Evolutionary conservation across 1,284 basidiomycete species (phyloP).

Genomic region (Apiotrichum akiyoshidainum): DNA sequence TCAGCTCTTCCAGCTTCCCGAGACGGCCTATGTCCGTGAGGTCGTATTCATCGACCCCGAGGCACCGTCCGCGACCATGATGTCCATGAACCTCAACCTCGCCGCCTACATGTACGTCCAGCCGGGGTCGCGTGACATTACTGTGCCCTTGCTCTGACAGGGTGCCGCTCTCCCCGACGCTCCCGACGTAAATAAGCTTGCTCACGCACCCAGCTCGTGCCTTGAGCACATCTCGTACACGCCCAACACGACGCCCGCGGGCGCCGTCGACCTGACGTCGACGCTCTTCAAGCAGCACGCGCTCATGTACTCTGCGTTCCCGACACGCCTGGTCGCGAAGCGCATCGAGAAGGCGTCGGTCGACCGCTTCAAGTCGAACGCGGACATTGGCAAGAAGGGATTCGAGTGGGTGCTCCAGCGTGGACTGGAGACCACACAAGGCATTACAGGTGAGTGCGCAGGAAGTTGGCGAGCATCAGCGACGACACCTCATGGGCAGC

Average conservation of each 20-base stretch:
- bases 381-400: constrained; percentile 74
- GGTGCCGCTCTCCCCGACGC: too few relatives aligned
- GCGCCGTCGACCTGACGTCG: constrained; percentile 10
- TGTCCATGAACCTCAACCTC: constrained; percentile 85
- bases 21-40: constrained; percentile 90
- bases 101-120: constrained; percentile 60
- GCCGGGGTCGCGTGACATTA: background rate
- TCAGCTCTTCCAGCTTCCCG: constrained; percentile 51
- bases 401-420: constrained; percentile 72
- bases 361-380: constrained; percentile 82
- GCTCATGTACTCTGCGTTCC: constrained; percentile 55
- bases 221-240: constrained; percentile 84
- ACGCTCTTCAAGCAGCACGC: constrained; percentile 44
- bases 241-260: constrained; percentile 53
- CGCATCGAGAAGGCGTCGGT: constrained; percentile 76
- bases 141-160: too few relatives aligned
- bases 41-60: constrained; percentile 82
- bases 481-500: too few relatives aligned
- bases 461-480: background rate
- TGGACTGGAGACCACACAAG: constrained; percentile 1
- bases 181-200: background rate
- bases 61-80: constrained; percentile 63
- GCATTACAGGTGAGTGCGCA: background rate
- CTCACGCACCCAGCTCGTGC: constrained; percentile 35
- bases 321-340: constrained; percentile 74